A percentile compares a stretch with the other conserved stretches of the same genome.
Evolutionary conservation across 2,329 filamentous ascomycete species (phyloP).

Genomic region (Ophiostoma sp.): DNA sequence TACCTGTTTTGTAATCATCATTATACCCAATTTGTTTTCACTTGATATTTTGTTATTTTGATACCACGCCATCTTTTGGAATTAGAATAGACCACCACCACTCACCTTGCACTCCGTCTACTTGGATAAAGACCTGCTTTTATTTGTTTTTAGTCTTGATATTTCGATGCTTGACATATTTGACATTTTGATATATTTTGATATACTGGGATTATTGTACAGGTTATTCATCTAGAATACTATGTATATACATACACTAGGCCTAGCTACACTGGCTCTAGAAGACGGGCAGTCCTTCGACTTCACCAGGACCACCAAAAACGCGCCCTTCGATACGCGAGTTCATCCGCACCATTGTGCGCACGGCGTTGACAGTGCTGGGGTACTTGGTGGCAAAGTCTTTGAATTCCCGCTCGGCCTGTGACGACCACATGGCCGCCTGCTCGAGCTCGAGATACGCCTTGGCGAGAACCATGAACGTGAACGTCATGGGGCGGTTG

Average conservation of each 20-base stretch:
- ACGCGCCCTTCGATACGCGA: constrained; percentile 29
- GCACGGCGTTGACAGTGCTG: constrained; percentile 40
- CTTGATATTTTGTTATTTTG: not conserved
- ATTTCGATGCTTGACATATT: too few species aligned
- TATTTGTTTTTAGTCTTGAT: too few species aligned
- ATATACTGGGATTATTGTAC: not conserved
- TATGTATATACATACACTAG: not conserved
- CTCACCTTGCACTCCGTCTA: not conserved
- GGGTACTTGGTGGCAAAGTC: constrained; percentile 40
- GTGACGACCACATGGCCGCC: constrained; percentile 45
- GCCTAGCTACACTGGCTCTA: not conserved
- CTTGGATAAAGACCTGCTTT: too few species aligned
- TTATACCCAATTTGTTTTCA: constrained; percentile 5
- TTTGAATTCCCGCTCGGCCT: constrained; percentile 39
- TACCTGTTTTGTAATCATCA: not conserved
- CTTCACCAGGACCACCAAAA: constrained; percentile 23
- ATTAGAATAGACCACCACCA: not conserved
- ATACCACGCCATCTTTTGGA: not conserved
- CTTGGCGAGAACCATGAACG: constrained; percentile 46
- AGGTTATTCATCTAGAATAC: not conserved
- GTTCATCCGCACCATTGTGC: constrained; percentile 27
- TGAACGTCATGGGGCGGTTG: constrained; percentile 41
- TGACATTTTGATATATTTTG: not conserved
- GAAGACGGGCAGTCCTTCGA: not conserved
- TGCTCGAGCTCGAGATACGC: constrained; percentile 48